Evolutionary conservation across 768 basidiomycete species (phyloP).

Genomic region (Gymnopilus junonius): DNA sequence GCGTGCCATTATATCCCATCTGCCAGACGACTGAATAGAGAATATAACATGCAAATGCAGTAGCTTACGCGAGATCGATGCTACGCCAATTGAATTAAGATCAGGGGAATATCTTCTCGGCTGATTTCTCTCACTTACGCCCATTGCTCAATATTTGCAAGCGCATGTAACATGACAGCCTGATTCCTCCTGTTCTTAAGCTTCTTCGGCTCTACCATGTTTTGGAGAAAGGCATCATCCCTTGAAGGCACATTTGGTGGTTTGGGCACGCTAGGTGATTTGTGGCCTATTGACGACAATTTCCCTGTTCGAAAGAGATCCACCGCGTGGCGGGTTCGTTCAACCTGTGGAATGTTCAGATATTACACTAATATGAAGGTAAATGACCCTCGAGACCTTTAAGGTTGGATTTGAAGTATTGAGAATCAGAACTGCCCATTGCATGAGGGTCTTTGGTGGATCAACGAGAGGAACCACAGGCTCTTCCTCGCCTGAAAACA

Average conservation of each 20-base stretch:
- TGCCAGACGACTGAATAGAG: constrained; percentile 23
- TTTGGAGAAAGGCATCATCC: constrained; percentile 51
- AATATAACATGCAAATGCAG: not conserved
- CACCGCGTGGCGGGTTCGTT: constrained; percentile 72
- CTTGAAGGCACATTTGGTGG: constrained; percentile 71
- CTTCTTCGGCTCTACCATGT: constrained; percentile 63
- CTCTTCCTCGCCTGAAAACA: constrained; percentile 34
- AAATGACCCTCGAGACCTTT: constrained; percentile 43
- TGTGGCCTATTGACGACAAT: constrained; percentile 68
- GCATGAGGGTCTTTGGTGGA: constrained; percentile 69
- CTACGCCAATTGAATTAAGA: constrained; percentile 31
- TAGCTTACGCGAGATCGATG: constrained; percentile 73
- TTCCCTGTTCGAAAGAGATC: constrained; percentile 71
- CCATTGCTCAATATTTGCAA: constrained; percentile 90
- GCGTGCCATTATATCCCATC: constrained; percentile 85
- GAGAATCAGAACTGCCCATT: constrained; percentile 80
- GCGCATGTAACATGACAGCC: constrained; percentile 77
- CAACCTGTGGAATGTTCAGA: constrained; percentile 44
- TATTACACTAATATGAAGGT: not conserved
- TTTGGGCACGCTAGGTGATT: constrained; percentile 45
- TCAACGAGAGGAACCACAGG: constrained; percentile 52
- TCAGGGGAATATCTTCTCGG: not conserved
- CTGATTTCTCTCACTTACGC: constrained; percentile 58
- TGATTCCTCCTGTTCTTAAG: constrained; percentile 64
- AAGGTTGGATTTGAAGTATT: constrained; percentile 72